Conservation (phyloP, 805 yeast genomes). For the Saccharomyces kudriavzevii region DNA sequence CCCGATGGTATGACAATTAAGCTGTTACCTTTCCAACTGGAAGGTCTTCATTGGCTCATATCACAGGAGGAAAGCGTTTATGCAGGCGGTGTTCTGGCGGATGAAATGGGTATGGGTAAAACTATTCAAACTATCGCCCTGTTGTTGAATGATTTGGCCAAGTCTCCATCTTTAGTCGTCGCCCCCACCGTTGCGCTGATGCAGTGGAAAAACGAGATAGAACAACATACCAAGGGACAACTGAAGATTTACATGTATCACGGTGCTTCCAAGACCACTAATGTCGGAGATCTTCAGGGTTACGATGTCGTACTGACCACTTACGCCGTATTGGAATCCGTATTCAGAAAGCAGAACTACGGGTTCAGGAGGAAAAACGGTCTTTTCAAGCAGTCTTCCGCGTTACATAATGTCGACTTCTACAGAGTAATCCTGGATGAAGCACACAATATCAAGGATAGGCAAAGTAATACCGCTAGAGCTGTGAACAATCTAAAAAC, state of each 20-base stretch:
- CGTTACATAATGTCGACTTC: constrained; percentile 65
- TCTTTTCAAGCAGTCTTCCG: constrained; percentile 63
- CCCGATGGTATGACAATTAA: constrained; percentile 70
- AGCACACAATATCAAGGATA: constrained; percentile 94
- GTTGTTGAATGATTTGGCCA: constrained; percentile 58
- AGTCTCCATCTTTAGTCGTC: constrained; percentile 76
- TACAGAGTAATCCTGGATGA: constrained; percentile 88
- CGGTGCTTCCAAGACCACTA: constrained; percentile 69
- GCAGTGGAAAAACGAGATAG: constrained; percentile 96
- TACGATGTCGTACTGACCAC: constrained; percentile 82
- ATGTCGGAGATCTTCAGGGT: constrained; percentile 43
- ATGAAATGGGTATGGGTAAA: constrained; percentile 99
- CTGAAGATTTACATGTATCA: constrained; percentile 69
- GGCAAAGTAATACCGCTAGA: constrained; percentile 86
- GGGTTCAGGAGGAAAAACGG: constrained; percentile 76
- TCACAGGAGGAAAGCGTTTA: constrained; percentile 68
- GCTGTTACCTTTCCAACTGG: constrained; percentile 83
- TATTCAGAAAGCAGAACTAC: constrained; percentile 67
- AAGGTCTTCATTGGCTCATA: constrained; percentile 84
- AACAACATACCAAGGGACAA: constrained; percentile 65
- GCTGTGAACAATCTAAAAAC: constrained; percentile 75
- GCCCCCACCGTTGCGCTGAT: constrained; percentile 98
- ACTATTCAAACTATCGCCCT: constrained; percentile 93
- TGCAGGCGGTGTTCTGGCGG: constrained; percentile 89
- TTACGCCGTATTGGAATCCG: constrained; percentile 85